Conservation (phyloP, 1,284 basidiomycete genomes). For the Malassezia obtusa region DNA sequence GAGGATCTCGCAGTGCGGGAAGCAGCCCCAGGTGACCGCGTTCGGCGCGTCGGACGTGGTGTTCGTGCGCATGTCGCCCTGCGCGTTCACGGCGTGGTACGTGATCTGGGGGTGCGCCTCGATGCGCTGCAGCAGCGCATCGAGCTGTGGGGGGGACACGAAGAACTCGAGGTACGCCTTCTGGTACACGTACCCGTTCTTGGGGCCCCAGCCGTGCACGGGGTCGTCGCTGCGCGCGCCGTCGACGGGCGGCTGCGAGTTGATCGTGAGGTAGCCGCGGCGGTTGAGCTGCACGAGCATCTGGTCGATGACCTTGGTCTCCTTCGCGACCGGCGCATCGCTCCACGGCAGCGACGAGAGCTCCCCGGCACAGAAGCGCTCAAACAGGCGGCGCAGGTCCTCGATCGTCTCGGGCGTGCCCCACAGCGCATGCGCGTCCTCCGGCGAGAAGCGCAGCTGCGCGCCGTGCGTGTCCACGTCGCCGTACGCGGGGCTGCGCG, state of each 20-base stretch:
- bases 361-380: constrained; percentile 47
- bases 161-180: constrained; percentile 96
- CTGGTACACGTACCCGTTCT: constrained; percentile 51
- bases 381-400: constrained; percentile 47
- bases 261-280: constrained; percentile 84
- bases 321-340: constrained; percentile 72
- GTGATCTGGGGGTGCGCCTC: constrained; percentile 82
- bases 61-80: constrained; percentile 84
- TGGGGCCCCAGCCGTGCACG: constrained; percentile 52
- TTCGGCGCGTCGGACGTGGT: constrained; percentile 84
- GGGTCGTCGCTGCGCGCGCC: constrained; percentile 64
- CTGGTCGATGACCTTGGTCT: constrained; percentile 71
- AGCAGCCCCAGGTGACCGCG: constrained; percentile 98
- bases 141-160: constrained; percentile 64
- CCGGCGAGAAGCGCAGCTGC: constrained; percentile 60
- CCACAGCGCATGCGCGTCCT: constrained; percentile 54
- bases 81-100: constrained; percentile 80
- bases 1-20: constrained; percentile 80
- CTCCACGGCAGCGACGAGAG: constrained; percentile 78
- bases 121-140: constrained; percentile 69
- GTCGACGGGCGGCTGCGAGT: constrained; percentile 89
- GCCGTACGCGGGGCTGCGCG: constrained; percentile 90
- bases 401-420: constrained; percentile 24
- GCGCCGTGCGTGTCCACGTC: constrained; percentile 82
- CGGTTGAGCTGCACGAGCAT: constrained; percentile 76